Evolutionary conservation across 2,329 filamentous ascomycete genomes (phyloP), one percentile per base, ranked within the genome.

Genomic region (Ascocoryne sarcoides): DNA sequence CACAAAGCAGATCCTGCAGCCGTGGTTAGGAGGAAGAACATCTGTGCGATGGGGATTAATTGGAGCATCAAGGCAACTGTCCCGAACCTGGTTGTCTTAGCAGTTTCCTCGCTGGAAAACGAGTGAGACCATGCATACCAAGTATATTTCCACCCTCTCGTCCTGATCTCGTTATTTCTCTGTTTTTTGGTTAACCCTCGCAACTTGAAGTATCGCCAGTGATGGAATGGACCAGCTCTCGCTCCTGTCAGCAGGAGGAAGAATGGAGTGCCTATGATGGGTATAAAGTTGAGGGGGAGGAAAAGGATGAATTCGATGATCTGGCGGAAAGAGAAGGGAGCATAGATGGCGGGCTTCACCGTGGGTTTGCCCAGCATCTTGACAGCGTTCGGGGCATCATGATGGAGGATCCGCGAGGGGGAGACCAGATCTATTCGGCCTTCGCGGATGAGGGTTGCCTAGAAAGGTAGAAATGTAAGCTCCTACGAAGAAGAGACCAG

Each of bases 191-290:
- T 74, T 49, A 93, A 70, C 0, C 81, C 84, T 30, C 80, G 71
- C 36, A 98, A 68, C 54, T 88, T 76, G 59, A 89, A 95, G 70
- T 92, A 95, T 43, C 92, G 72, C 69, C 89, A 92, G 53, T 95
- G 89, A 40, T 92, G 82, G 19, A 96, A 75, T 21, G 90, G 92
- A 1, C 92, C 90, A 4, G 87, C 77, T 18, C 90, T 73, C 34
- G 89, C 86, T 1, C 90, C 92, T 0, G 89, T 95, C 50, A 95
- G 73, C 41, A 95, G 63, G 45, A 98, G 73, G 60, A 95, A 98
- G 47, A 92, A 71, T 0, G 86, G 85, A 0, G 84, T 83, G 12
- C 90, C 90, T 10, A 87, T 75, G 34, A 82, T 76, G 0, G 90
- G 90, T 12, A 96, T 75, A 16, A 98, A 76, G 59, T 94, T 96